Base-by-base conservation (phyloP, 768 basidiomycete species). In the Tricholoma furcatifolium region DNA sequence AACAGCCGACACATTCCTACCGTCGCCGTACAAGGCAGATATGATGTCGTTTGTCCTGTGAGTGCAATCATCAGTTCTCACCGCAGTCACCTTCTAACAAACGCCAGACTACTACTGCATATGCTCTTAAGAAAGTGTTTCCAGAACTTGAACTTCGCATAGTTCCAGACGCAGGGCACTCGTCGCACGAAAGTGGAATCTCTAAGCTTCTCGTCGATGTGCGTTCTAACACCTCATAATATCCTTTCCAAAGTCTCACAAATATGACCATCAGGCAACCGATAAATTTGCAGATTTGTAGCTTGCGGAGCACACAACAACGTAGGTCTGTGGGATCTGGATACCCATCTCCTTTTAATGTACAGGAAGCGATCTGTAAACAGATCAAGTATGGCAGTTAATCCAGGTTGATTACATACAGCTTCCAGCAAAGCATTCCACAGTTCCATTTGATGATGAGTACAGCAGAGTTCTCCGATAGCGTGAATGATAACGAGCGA, bases 31-130 rank as follows among this genome's bases (percentile, higher is more conserved):
- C 92, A 94, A 74, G 91, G 92, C 35, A 77, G 93, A 69, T 95
- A 95, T 62, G 93, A 95, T 60, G 82, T 90, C 12, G 81, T 97
- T 43, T 97, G 93, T 64, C 90, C 93, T 9, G 87, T 92, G 69
- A 34, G 80, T 58, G 39, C 57, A 32, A n/a, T 40, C 39, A 2
- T n/a, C 15, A 50, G 10, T 17, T 53, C 11, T 24, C 9, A 20
- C 20, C n/a, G 15, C 30, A 23, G 14, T 12, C 2, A 32, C 53
- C 11, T 7, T 23, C 30, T 38, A 15, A 45, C 8, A 14, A 49
- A 12, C 38, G 21, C 35, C 48, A 89, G 87, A 80, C 87, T 10
- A 91, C 84, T 12, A 91, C 90, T 6, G 92, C 93, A 7, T 88
- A 82, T 65, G 82, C 78, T 1, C 76, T 95, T 47, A 92, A 93